Percentiles rank a stretch among this genome's conserved stretches.
These are phyloP conservation scores for Colletotrichum orbiculare DNA, from an alignment of 2,329 filamentous ascomycete species.

Conservation along the genomic window DNA sequence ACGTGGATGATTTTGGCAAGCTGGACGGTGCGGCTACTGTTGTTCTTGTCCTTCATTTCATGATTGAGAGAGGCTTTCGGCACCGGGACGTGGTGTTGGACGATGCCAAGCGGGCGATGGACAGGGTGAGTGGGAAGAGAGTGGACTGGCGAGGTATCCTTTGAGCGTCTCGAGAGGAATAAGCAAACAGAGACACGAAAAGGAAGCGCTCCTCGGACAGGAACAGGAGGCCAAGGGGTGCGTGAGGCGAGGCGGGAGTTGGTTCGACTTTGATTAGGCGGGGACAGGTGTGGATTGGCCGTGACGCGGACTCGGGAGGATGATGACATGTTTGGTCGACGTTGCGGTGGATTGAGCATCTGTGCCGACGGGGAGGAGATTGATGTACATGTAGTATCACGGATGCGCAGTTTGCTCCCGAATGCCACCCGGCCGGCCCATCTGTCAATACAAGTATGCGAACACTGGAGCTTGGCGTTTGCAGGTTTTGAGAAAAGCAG, in stretches of 20 bases:
- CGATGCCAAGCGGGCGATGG: neutral
- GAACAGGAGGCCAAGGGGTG: neutral
- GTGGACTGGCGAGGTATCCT: neutral
- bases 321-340: too few species aligned
- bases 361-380: too few species aligned
- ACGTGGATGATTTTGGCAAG: slow-evolving; percentile 4
- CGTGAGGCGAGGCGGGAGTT: neutral
- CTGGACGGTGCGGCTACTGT: neutral
- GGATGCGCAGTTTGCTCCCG: too few species aligned
- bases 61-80: neutral
- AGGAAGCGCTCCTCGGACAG: slow-evolving; percentile 5
- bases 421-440: too few species aligned
- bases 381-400: too few species aligned
- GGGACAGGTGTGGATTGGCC: neutral
- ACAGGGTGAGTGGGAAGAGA: neutral
- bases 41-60: slow-evolving; percentile 12
- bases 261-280: slow-evolving; percentile 23
- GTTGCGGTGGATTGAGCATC: too few species aligned
- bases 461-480: slow-evolving; percentile 11
- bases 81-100: too few species aligned
- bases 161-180: neutral
- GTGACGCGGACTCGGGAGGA: neutral
- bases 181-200: neutral
- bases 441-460: neutral
- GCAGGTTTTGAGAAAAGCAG: neutral